A percentile compares a stretch with the other conserved stretches of the same genome.
Evolutionary conservation across 2,329 filamentous ascomycete genomes (phyloP).

Genomic region (Taxawa tesnikishii): DNA sequence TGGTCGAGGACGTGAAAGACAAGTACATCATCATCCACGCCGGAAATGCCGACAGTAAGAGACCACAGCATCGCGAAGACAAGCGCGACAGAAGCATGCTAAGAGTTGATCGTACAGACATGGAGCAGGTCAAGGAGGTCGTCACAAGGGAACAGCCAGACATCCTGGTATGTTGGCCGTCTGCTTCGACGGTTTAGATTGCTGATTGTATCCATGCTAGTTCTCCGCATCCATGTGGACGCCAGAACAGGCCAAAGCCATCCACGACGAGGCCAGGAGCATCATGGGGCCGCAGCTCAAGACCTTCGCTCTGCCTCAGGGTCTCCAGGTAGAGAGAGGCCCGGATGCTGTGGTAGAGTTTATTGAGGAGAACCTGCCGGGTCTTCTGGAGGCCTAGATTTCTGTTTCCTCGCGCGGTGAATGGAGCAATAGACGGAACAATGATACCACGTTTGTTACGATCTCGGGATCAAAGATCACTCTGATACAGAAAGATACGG

Average conservation of each 20-base stretch:
- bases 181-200: neutral
- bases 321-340: conserved; percentile 38
- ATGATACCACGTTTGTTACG: neutral
- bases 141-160: conserved; percentile 42
- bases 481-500: no score
- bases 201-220: no score
- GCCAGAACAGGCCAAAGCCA: conserved; percentile 33
- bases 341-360: conserved; percentile 45
- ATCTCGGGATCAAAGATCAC: neutral
- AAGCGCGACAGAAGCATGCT: neutral
- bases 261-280: conserved; percentile 30
- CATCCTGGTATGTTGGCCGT: conserved; percentile 34
- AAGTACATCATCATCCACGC: conserved; percentile 50
- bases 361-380: conserved; percentile 30
- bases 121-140: conserved; percentile 43
- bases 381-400: conserved; percentile 10
- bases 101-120: conserved; percentile 23
- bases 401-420: no score
- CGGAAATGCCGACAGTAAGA: conserved; percentile 49
- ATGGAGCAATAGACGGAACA: neutral
- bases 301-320: conserved; percentile 41
- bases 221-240: conserved; percentile 53
- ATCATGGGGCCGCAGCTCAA: conserved; percentile 35
- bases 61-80: neutral
- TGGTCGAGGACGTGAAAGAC: conserved; percentile 50